Conservation (phyloP, 352 stramenopile genomes). For the Phytophthora ramorum region DNA sequence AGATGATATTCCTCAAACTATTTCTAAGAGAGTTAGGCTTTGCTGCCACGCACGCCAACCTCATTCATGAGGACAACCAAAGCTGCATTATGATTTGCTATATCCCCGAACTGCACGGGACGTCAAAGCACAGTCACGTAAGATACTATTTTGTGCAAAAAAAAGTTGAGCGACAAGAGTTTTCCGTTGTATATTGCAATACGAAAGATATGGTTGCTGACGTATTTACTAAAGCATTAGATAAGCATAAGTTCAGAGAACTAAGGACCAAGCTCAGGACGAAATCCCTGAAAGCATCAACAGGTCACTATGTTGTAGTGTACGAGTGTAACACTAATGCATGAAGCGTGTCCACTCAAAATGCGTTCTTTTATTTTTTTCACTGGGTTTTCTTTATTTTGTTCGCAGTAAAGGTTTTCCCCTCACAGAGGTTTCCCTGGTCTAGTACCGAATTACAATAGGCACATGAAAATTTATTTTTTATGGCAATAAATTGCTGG, state of each 20-base stretch:
- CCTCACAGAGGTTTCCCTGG: not conserved
- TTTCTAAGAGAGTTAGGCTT: not conserved
- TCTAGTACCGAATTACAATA: not conserved
- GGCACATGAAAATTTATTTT: not conserved
- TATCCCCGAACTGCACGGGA: slow-evolving; percentile 35
- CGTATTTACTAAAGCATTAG: no score
- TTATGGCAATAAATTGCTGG: not conserved
- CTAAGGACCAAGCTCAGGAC: not conserved
- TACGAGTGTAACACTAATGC: not conserved
- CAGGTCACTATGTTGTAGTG: not conserved
- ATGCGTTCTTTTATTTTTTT: not conserved
- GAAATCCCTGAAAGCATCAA: not conserved
- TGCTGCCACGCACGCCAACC: slow-evolving; percentile 2
- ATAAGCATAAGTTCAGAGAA: not conserved
- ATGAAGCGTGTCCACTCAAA: not conserved
- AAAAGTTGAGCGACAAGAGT: no score
- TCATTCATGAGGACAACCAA: slow-evolving; percentile 41
- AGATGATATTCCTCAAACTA: no score
- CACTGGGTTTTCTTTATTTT: not conserved
- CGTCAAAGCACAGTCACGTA: slow-evolving; percentile 42
- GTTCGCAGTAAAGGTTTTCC: not conserved
- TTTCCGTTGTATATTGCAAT: no score
- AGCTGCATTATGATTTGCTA: slow-evolving; percentile 40
- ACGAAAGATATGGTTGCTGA: not conserved
- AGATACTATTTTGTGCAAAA: no score